phyloP scores from a whole-genome alignment of 2,329 filamentous ascomycete genomes.

The Penicillium fuscoglaucum region DNA sequence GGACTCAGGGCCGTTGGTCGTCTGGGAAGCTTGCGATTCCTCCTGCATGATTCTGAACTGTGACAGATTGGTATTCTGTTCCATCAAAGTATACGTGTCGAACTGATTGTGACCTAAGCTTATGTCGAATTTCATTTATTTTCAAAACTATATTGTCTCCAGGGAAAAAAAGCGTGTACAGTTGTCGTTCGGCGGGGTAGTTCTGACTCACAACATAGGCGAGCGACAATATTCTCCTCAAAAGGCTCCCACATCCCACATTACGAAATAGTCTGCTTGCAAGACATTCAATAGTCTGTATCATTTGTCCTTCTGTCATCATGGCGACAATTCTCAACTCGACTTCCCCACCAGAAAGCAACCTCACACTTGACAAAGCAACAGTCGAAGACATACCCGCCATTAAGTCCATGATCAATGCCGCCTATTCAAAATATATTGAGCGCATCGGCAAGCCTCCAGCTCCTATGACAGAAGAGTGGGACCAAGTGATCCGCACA shows the following conservation, averaged over 20 bases:
- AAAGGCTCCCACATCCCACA: no score
- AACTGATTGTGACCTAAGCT: neutral
- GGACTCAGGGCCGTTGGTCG: neutral
- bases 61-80: neutral
- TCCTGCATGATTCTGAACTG: neutral
- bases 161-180: no score
- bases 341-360: neutral
- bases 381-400: slow-evolving; percentile 11
- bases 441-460: slow-evolving; percentile 24
- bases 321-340: neutral
- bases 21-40: slow-evolving; percentile 8
- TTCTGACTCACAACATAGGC: neutral
- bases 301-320: neutral
- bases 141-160: no score
- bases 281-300: neutral
- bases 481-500: slow-evolving; percentile 10
- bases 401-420: slow-evolving; percentile 20
- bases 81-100: neutral
- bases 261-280: neutral
- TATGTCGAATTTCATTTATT: no score
- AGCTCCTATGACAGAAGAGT: slow-evolving; percentile 24
- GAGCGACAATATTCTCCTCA: neutral
- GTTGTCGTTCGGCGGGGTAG: neutral
- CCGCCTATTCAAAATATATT: slow-evolving; percentile 26
- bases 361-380: slow-evolving; percentile 8